Evolutionary conservation across 495 filamentous ascomycete species (phyloP).

Genomic region (Pyronema domesticum): DNA sequence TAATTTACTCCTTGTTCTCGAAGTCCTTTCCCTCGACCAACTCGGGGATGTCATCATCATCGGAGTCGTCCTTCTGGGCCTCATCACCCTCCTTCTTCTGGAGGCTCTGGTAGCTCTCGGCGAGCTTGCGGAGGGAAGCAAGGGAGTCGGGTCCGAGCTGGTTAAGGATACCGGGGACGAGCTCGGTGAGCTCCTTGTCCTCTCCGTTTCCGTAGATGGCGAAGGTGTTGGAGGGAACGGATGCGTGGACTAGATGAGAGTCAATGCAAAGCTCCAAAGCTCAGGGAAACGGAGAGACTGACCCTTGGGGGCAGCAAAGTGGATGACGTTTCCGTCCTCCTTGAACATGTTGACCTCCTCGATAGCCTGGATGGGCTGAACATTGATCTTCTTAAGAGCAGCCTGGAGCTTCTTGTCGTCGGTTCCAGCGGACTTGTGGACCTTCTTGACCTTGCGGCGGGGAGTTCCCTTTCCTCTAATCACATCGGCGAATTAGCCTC

Average conservation of each 20-base stretch:
- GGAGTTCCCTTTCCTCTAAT: constrained; percentile 92
- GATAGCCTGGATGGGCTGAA: constrained; percentile 93
- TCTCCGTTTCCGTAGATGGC: constrained; percentile 97
- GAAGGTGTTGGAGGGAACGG: constrained; percentile 93
- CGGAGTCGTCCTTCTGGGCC: constrained; percentile 54
- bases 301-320: constrained; percentile 96
- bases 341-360: constrained; percentile 99
- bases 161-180: constrained; percentile 97
- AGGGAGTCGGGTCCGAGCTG: constrained; percentile 95
- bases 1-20: constrained; percentile 47
- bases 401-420: constrained; percentile 99
- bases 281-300: constrained; percentile 20
- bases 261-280: background rate
- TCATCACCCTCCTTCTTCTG: constrained; percentile 77
- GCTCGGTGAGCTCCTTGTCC: constrained; percentile 98
- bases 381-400: constrained; percentile 84
- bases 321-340: constrained; percentile 97
- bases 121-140: constrained; percentile 92
- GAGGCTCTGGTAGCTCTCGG: constrained; percentile 98
- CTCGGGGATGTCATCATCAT: constrained; percentile 82
- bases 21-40: constrained; percentile 93
- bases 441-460: constrained; percentile 94
- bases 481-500: constrained; percentile 1
- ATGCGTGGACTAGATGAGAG: constrained; percentile 60
- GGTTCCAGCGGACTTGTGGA: constrained; percentile 69